These are phyloP conservation scores for Talaromyces ruber DNA, from an alignment of 495 filamentous ascomycete genomes.

Conservation along the genomic window DNA sequence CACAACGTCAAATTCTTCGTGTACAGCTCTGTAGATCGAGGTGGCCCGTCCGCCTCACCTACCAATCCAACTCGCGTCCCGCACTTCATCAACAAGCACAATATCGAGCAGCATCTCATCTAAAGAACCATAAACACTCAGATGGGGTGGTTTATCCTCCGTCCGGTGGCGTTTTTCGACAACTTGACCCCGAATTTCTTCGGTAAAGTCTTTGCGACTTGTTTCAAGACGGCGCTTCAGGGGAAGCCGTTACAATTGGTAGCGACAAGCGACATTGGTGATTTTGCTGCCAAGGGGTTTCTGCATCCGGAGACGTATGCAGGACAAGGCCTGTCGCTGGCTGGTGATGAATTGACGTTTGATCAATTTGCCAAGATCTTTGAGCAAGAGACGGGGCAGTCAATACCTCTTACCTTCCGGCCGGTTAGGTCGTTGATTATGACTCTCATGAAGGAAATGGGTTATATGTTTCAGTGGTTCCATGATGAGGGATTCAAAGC, in stretches of 20 bases:
- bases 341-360: conserved; percentile 51
- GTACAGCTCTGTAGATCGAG: conserved; percentile 60
- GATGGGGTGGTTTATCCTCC: conserved; percentile 54
- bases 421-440: conserved; percentile 29
- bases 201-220: conserved; percentile 51
- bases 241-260: conserved; percentile 51
- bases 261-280: conserved; percentile 51
- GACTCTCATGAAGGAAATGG: conserved; percentile 43
- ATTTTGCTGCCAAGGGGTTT: conserved; percentile 55
- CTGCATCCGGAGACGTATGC: conserved; percentile 36
- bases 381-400: conserved; percentile 34
- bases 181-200: conserved; percentile 49
- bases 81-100: conserved; percentile 57
- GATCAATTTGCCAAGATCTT: conserved; percentile 41
- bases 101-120: conserved; percentile 54
- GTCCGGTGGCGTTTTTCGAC: conserved; percentile 63
- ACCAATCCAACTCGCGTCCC: conserved; percentile 49
- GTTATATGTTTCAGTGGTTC: conserved; percentile 58
- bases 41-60: conserved; percentile 44
- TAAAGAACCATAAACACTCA: conserved; percentile 21
- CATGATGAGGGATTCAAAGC: conserved; percentile 50
- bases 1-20: conserved; percentile 54
- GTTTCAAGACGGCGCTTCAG: conserved; percentile 36
- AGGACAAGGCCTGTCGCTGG: conserved; percentile 40
- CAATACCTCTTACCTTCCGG: conserved; percentile 41